Evolutionary conservation across 2,329 filamentous ascomycete species (phyloP).

Genomic region (Aureobasidium uvarum): DNA sequence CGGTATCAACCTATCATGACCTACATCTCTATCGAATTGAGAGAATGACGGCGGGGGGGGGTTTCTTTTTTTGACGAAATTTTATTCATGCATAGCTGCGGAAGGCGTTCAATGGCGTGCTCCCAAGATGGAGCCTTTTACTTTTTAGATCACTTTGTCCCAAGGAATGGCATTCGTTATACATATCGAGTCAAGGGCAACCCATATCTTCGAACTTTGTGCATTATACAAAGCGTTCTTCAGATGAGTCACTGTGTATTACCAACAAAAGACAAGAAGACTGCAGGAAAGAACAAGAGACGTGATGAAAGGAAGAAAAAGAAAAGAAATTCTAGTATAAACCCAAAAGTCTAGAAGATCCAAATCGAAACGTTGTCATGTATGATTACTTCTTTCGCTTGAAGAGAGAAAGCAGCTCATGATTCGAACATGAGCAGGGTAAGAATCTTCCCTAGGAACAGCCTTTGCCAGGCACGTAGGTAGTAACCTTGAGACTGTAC

Average conservation of each 20-base stretch:
- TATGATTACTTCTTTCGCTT: too few relatives aligned
- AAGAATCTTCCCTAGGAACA: background rate
- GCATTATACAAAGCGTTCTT: background rate
- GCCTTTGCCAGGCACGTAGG: background rate
- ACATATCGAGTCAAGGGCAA: background rate
- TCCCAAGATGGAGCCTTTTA: background rate
- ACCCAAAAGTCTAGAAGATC: background rate
- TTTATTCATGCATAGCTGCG: background rate
- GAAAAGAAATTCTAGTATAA: background rate
- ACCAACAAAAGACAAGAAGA: too few relatives aligned
- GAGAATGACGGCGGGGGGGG: background rate
- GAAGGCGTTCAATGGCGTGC: background rate
- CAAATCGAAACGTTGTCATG: too few relatives aligned
- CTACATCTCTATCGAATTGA: background rate
- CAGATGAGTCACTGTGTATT: too few relatives aligned
- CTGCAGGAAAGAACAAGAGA: background rate
- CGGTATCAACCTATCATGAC: background rate
- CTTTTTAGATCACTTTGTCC: background rate
- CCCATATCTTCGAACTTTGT: background rate
- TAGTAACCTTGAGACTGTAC: conserved; percentile 11
- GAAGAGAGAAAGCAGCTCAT: too few relatives aligned
- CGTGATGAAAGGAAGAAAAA: background rate
- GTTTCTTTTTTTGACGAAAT: background rate
- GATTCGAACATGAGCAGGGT: too few relatives aligned
- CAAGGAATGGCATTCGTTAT: background rate